phyloP scores from a whole-genome alignment of 176 grass and related monocot genomes.

The Eremochloa ophiuroides region DNA sequence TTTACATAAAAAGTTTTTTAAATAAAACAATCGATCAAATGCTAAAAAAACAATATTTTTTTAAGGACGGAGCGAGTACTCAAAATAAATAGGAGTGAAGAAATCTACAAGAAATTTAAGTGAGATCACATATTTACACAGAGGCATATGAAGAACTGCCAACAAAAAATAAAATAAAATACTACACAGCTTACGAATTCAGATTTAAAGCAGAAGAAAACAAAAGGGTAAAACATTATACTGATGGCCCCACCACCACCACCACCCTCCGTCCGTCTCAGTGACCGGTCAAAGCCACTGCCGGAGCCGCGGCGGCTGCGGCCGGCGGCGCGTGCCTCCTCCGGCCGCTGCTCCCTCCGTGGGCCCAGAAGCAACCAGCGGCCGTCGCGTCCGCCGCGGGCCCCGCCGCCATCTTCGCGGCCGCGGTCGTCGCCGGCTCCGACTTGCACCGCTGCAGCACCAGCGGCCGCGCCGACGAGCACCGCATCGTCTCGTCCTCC shows the following conservation, averaged over 20 bases:
- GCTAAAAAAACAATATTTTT: too few species aligned
- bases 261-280: constrained; percentile 3
- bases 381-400: constrained; percentile 23
- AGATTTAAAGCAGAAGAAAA: background rate
- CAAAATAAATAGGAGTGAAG: background rate
- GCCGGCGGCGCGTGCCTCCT: constrained; percentile 26
- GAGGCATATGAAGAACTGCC: background rate
- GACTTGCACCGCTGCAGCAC: constrained; percentile 87
- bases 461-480: constrained; percentile 77
- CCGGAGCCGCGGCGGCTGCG: background rate
- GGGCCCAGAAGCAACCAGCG: constrained; percentile 70
- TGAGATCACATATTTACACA: background rate
- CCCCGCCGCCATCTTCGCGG: constrained; percentile 34
- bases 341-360: constrained; percentile 55
- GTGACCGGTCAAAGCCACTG: constrained; percentile 44
- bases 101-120: background rate
- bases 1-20: too few species aligned
- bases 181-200: constrained; percentile 21
- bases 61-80: background rate
- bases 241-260: background rate
- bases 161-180: background rate
- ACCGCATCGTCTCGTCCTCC: constrained; percentile 55
- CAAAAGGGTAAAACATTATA: background rate
- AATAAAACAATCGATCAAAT: too few species aligned
- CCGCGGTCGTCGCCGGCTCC: constrained; percentile 69